These are phyloP conservation scores for Termitomyces sp. DNA, from an alignment of 768 basidiomycete genomes.

Conservation along the genomic window DNA sequence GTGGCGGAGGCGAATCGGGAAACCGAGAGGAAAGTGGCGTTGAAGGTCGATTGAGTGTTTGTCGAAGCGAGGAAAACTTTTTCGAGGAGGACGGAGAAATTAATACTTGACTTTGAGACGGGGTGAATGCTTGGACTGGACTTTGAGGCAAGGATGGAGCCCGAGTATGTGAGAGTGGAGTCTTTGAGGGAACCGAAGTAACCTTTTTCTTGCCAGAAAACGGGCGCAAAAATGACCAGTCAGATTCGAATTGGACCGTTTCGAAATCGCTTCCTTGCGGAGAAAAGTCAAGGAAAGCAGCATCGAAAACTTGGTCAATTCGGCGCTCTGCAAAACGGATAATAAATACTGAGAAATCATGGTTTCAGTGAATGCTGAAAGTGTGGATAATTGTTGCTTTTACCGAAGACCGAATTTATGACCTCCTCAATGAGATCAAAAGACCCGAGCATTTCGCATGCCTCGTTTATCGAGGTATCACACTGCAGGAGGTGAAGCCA, in stretches of 20 bases:
- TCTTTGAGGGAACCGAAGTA: conserved; percentile 24
- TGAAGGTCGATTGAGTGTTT: conserved; percentile 51
- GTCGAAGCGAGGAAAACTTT: conserved; percentile 64
- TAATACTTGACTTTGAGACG: conserved; percentile 40
- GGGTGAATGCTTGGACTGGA: conserved; percentile 48
- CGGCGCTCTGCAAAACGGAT: conserved; percentile 88
- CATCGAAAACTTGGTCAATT: conserved; percentile 84
- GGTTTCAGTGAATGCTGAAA: conserved; percentile 5
- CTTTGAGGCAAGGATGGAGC: conserved; percentile 48
- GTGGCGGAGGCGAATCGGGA: conserved; percentile 37
- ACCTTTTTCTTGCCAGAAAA: conserved; percentile 63
- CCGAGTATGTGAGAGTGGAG: conserved; percentile 30
- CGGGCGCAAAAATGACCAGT: conserved; percentile 88
- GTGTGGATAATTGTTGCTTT: conserved; percentile 10
- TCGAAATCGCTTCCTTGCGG: conserved; percentile 77
- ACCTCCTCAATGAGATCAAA: conserved; percentile 89
- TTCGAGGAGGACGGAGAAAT: conserved; percentile 45
- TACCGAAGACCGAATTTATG: conserved; percentile 92
- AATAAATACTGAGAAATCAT: conserved; percentile 69
- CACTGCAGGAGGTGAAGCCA: conserved; percentile 91
- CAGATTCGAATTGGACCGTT: conserved; percentile 88
- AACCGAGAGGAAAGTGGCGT: conserved; percentile 51
- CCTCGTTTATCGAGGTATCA: conserved; percentile 71
- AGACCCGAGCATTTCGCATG: conserved; percentile 81
- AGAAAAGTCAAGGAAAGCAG: conserved; percentile 77